Evolutionary conservation across 768 basidiomycete species (phyloP), one percentile per base, ranked within the genome.

Genomic region (Ephemerocybe angulata): DNA sequence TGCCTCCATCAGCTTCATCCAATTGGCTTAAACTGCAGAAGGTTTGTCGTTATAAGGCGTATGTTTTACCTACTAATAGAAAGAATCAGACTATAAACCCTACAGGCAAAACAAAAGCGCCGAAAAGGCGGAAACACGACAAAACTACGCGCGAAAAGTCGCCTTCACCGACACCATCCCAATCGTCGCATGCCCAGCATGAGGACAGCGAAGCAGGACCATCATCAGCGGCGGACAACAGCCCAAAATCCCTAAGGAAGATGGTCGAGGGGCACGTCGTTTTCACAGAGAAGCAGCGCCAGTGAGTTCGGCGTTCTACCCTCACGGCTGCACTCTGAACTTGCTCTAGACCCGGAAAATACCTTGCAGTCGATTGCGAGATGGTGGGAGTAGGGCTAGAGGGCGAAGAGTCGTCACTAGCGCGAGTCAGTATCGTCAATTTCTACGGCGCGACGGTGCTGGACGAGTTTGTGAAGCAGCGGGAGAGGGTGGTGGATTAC

Each of bases 331-430:
- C 25, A 13, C 30, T 27, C 22, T 42, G 12, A 19, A 37, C 50
- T 37, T 22, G 24, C 56, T 21, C 50, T 50, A 85, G 86, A 44
- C 82, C 83, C 3, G 88, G 88, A 46, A 86, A 81, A 63, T 88
- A 88, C 58, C 72, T 97, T 40, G 85, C 93, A 0, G 74, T 99
- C 27, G 96, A 99, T 70, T 98, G 96, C 63, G 96, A 98, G 70
- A 97, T 98, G 93, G 95, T 98, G 11, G 94, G 94, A 4, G 81
- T 96, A n/a, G 93, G 93, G 1, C 77, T 83, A n/a, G 78, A 86
- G 24, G 92, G 91, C 21, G 70, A 70, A 2, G 92, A 96, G 66
- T 93, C 90, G 0, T 86, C 88, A 0, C 79, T 97, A 13, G 95
- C 93, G 1, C 85, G 95, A 29, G 90, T 96, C 58, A 90, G 88